phyloP scores from a whole-genome alignment of 2,329 filamentous ascomycete species.

The Aspergillus pseudoterreus region DNA sequence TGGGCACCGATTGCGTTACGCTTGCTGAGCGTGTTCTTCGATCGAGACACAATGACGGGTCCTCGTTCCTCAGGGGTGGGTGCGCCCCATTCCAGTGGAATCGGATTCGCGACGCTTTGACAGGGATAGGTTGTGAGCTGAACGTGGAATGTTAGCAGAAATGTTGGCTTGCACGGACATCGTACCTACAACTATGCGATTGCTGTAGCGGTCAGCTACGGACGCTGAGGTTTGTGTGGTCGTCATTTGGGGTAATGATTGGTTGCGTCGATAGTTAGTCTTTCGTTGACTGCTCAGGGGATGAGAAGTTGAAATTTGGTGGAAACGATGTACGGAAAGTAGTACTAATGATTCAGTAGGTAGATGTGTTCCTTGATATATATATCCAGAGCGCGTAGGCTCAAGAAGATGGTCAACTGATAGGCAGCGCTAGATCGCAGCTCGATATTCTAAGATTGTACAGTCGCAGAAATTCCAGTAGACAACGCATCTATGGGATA shows the following conservation, averaged over 20 bases:
- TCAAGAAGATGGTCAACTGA: no score
- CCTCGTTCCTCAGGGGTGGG: conserved; percentile 68
- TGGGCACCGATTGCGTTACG: conserved; percentile 58
- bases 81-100: conserved; percentile 81
- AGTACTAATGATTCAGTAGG: no score
- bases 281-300: no score
- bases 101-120: conserved; percentile 82
- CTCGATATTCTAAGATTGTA: no score
- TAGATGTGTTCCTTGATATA: no score
- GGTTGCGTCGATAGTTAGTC: not conserved
- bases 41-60: conserved; percentile 69
- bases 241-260: not conserved
- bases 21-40: conserved; percentile 15
- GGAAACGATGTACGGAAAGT: no score
- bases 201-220: conserved; percentile 5
- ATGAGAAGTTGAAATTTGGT: no score
- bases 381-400: no score
- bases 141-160: not conserved
- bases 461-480: no score
- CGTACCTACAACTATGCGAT: conserved; percentile 9
- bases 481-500: no score
- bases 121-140: conserved; percentile 75
- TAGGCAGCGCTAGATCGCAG: no score
- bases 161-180: not conserved
- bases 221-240: not conserved